Conservation (phyloP, 2,329 filamentous ascomycete genomes). For the Plenodomus biglobosus region DNA sequence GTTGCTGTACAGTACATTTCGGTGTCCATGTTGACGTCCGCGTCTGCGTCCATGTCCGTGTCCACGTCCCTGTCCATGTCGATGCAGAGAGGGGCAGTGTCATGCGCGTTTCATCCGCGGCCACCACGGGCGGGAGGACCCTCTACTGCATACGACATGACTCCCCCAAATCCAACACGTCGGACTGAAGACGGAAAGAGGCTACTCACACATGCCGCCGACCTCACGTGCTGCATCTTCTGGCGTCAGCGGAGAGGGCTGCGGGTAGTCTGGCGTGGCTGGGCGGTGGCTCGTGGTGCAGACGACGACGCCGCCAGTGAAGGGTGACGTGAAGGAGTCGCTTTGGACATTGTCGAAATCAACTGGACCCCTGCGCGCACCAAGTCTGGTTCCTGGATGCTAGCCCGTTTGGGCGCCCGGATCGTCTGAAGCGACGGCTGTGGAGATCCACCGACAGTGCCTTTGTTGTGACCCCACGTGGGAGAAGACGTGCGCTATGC, state of each 20-base stretch:
- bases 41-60: too few species aligned
- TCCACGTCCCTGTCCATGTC: too few species aligned
- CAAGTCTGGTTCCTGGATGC: slow-evolving; percentile 22
- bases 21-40: too few species aligned
- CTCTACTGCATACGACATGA: too few species aligned
- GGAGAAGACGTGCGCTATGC: neutral
- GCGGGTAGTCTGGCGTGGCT: slow-evolving; percentile 19
- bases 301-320: slow-evolving; percentile 7
- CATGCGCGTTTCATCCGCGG: slow-evolving; percentile 23
- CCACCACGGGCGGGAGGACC: too few species aligned
- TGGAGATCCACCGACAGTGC: slow-evolving; percentile 24
- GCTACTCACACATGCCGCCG: slow-evolving; percentile 45
- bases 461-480: slow-evolving; percentile 15
- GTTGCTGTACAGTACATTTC: too few species aligned
- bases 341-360: slow-evolving; percentile 4
- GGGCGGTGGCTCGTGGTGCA: slow-evolving; percentile 6
- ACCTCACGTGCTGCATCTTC: slow-evolving; percentile 38
- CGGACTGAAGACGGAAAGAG: slow-evolving; percentile 5
- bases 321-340: slow-evolving; percentile 5
- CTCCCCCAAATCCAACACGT: slow-evolving; percentile 4
- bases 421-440: slow-evolving; percentile 26
- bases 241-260: slow-evolving; percentile 20
- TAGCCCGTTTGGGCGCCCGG: slow-evolving; percentile 28
- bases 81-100: slow-evolving; percentile 16
- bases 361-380: slow-evolving; percentile 17